A percentile compares a stretch with the other conserved stretches of the same genome.
Evolutionary conservation across 768 basidiomycete genomes (phyloP).

Genomic region (Termitomyces sp.): DNA sequence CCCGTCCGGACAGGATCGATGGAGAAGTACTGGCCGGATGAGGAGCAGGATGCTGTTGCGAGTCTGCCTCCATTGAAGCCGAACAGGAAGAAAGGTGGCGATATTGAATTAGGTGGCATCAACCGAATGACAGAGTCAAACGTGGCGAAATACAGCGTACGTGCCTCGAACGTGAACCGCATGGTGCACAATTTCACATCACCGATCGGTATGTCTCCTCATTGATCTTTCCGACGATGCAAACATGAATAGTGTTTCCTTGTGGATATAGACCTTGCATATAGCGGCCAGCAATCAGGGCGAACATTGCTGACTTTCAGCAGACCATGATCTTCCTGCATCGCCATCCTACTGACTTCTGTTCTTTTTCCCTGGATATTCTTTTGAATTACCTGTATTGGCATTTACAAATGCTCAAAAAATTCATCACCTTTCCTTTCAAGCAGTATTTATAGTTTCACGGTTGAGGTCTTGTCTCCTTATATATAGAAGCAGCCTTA

Average conservation of each 20-base stretch:
- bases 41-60: constrained; percentile 23
- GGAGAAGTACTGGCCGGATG: constrained; percentile 22
- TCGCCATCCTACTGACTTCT: not conserved
- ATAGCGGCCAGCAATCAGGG: constrained; percentile 11
- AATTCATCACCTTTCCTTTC: not conserved
- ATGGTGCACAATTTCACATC: constrained; percentile 64
- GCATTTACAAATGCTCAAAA: not conserved
- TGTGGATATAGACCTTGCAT: constrained; percentile 19
- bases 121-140: constrained; percentile 36
- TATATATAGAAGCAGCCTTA: no score
- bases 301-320: constrained; percentile 30
- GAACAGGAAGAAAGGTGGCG: constrained; percentile 34
- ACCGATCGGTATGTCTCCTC: constrained; percentile 52
- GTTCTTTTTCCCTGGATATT: not conserved
- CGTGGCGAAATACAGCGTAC: constrained; percentile 33
- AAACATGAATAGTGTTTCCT: not conserved
- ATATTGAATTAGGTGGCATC: constrained; percentile 31
- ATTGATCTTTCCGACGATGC: not conserved
- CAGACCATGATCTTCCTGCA: constrained; percentile 16
- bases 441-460: not conserved
- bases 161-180: constrained; percentile 35
- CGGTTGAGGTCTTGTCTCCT: no score
- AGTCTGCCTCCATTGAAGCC: constrained; percentile 33
- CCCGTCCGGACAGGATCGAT: constrained; percentile 14
- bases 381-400: not conserved